A percentile compares a stretch with the other conserved stretches of the same genome.
These are phyloP conservation scores for Boletus reticuloceps DNA, from an alignment of 768 basidiomycete species.

Conservation along the genomic window DNA sequence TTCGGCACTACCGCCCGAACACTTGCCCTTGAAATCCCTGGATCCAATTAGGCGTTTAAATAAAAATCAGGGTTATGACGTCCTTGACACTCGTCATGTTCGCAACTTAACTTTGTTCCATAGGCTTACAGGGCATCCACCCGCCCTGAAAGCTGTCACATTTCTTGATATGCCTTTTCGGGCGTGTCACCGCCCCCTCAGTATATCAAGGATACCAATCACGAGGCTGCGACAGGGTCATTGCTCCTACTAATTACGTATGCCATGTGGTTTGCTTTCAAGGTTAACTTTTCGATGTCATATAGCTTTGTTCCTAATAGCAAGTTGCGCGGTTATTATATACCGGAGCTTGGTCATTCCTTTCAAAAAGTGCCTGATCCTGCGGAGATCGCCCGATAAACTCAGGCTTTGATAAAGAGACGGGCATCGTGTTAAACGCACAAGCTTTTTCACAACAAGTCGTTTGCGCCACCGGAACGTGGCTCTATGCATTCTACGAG, in stretches of 20 bases:
- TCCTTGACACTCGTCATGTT: slow-evolving; percentile 10
- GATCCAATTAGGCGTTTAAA: slow-evolving; percentile 9
- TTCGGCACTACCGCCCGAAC: slow-evolving; percentile 1
- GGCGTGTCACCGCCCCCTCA: slow-evolving; percentile 1
- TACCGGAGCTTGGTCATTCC: slow-evolving; percentile 9
- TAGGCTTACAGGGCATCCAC: background rate
- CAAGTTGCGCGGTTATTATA: slow-evolving; percentile 15
- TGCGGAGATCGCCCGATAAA: slow-evolving; percentile 29
- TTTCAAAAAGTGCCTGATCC: slow-evolving; percentile 19
- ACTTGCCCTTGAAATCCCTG: slow-evolving; percentile 7
- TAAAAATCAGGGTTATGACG: slow-evolving; percentile 27
- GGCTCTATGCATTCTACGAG: slow-evolving; percentile 8
- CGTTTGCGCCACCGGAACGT: background rate
- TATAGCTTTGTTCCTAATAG: background rate
- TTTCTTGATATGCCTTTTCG: slow-evolving; percentile 17
- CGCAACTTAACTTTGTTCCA: slow-evolving; percentile 28
- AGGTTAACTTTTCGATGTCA: slow-evolving; percentile 28
- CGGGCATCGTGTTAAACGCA: background rate
- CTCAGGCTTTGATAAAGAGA: slow-evolving; percentile 11
- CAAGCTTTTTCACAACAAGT: background rate
- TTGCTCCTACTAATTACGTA: slow-evolving; percentile 20
- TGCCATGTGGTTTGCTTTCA: slow-evolving; percentile 14
- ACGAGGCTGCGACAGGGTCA: slow-evolving; percentile 23
- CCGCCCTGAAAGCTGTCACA: slow-evolving; percentile 13
- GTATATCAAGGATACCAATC: slow-evolving; percentile 4